phyloP scores from a whole-genome alignment of 2,329 filamentous ascomycete genomes.

The Rachicladosporium sp. region DNA sequence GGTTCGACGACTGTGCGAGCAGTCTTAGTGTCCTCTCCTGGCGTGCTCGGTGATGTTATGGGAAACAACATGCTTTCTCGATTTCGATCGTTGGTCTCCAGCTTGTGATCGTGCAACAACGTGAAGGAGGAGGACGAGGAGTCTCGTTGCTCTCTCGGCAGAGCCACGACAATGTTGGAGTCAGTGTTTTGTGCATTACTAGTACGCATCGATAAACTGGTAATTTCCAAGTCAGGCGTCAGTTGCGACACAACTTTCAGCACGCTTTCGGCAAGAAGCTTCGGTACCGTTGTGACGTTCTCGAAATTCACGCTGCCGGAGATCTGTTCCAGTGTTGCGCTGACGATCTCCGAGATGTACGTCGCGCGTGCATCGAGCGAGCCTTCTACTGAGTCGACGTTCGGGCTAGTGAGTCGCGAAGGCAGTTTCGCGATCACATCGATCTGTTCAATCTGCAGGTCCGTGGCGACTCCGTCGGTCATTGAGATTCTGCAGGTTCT shows the following conservation, averaged over 20 bases:
- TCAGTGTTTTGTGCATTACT: neutral
- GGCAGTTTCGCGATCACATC: no score
- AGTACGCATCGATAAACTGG: neutral
- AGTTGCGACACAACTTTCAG: constrained; percentile 16
- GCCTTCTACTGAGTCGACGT: no score
- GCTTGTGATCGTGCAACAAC: neutral
- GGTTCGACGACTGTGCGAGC: no score
- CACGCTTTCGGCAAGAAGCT: constrained; percentile 7
- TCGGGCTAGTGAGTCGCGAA: no score
- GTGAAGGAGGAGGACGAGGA: neutral
- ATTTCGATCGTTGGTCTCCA: neutral
- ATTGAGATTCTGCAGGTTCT: no score
- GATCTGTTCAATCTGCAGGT: no score
- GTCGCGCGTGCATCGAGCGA: no score
- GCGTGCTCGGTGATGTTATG: no score
- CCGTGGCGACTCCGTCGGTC: no score
- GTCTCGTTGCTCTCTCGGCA: neutral
- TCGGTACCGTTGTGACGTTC: neutral
- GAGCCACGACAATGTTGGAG: neutral
- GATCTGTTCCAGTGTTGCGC: neutral
- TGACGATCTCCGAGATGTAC: no score
- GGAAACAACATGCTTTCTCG: neutral
- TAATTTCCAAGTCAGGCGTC: neutral
- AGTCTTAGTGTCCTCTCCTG: no score
- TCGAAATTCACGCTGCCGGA: constrained; percentile 3